Evolutionary conservation across 192 early-diverging fungal species (phyloP), one percentile per base, ranked within the genome.

Genomic region (Backusella tuberculispora): DNA sequence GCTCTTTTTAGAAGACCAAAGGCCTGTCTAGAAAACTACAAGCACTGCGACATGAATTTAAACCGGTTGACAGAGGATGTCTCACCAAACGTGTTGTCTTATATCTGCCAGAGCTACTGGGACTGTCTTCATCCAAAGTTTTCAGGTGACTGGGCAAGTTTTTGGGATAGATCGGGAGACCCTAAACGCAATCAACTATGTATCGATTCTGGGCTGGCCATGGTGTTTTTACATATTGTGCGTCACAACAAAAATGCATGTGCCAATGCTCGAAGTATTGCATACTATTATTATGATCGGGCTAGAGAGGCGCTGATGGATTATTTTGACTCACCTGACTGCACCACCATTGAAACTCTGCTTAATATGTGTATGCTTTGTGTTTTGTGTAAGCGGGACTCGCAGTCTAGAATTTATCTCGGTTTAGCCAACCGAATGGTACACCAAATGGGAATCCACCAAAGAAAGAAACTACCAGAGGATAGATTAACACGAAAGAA

Each of bases 61-160:
- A 70, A 47, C 43, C 17, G 47, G 26, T 17, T 79, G 21, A 69
- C 72, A 14, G 74, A 76, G 42, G 50, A 76, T 65, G 73, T 81
- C 17, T 75, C 80, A 40, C 76, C 76, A 14, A 53, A 74, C 26
- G 40, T 78, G 5, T 40, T 81, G 13, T 38, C 77, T 7, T 74
- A 78, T 26, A 72, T 74, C 8, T 78, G 71, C 37, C 80, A 78
- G 46, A 66, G 75, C 13, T 81, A 81, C 34, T 78, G 75, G 75
- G 80, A 81, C 44, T 81, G 80, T 46, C 69, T 78, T 37, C 76
- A 78, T 56, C 80, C 80, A 24, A 81, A 81, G 41, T 75, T 78
- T 43, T 74, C 76, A n/a, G 72, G 34, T 10, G 80, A 81, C 19
- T 75, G 73, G 80, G 24, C 43, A 17, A 71, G 66, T 5, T 81